Conservation (phyloP, 2,329 filamentous ascomycete species). For the Capronia coronata region DNA sequence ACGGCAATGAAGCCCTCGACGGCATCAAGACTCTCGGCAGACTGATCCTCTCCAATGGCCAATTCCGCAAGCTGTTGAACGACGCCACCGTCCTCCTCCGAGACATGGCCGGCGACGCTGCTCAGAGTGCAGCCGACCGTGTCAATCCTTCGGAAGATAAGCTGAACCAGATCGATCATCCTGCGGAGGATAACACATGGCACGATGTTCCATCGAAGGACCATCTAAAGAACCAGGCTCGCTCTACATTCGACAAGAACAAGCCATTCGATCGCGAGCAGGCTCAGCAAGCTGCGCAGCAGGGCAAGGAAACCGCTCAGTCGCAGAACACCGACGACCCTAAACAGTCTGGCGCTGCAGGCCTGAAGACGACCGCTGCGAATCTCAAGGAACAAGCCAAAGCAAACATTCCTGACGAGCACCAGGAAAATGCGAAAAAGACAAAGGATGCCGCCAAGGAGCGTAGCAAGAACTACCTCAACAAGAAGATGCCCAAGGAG, state of each 20-base stretch:
- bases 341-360: constrained; percentile 35
- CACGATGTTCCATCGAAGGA: constrained; percentile 74
- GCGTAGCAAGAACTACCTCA: constrained; percentile 65
- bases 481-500: constrained; percentile 82
- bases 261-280: constrained; percentile 54
- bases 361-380: constrained; percentile 30
- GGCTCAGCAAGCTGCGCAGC: constrained; percentile 52
- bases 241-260: constrained; percentile 52
- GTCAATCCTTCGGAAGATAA: constrained; percentile 74
- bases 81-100: constrained; percentile 76
- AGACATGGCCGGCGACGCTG: constrained; percentile 87
- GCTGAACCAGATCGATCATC: constrained; percentile 68
- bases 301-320: constrained; percentile 51
- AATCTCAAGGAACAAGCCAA: constrained; percentile 52
- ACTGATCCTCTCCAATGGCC: constrained; percentile 87
- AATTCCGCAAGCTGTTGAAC: constrained; percentile 83
- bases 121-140: constrained; percentile 65
- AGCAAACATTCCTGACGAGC: constrained; percentile 60
- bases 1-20: constrained; percentile 75
- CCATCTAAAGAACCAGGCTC: constrained; percentile 61
- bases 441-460: constrained; percentile 37
- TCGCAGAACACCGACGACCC: constrained; percentile 32
- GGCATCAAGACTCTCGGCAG: constrained; percentile 83
- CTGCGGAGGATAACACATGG: constrained; percentile 89
- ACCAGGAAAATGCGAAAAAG: constrained; percentile 37